Evolutionary conservation across 768 basidiomycete genomes (phyloP).

Genomic region (Cystofilobasidium capitatum): DNA sequence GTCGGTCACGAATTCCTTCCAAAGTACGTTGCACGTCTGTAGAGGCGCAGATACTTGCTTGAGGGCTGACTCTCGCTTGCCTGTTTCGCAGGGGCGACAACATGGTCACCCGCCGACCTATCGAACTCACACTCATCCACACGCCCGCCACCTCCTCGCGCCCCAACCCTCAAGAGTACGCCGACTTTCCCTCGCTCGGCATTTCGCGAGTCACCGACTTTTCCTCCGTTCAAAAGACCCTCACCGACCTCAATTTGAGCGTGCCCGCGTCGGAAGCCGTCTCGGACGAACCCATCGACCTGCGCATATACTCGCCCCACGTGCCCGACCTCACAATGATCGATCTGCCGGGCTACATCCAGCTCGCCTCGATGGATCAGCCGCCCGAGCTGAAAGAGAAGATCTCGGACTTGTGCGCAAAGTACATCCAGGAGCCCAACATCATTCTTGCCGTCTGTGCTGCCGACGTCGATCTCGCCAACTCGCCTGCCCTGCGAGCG

Average conservation of each 20-base stretch:
- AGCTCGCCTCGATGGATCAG: constrained; percentile 88
- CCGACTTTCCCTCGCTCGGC: constrained; percentile 85
- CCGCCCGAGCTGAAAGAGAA: constrained; percentile 90
- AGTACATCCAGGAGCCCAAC: constrained; percentile 99
- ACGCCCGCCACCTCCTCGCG: constrained; percentile 57
- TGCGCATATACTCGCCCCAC: constrained; percentile 88
- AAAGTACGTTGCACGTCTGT: constrained; percentile 56
- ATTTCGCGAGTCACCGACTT: constrained; percentile 86
- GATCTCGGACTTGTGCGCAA: constrained; percentile 78
- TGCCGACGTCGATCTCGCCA: constrained; percentile 96
- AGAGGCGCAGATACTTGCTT: not conserved
- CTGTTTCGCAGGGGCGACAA: constrained; percentile 68
- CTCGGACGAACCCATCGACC: constrained; percentile 89
- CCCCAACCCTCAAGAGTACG: constrained; percentile 59
- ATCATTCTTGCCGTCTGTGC: constrained; percentile 98
- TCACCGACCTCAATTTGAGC: constrained; percentile 89
- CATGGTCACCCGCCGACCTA: constrained; percentile 97
- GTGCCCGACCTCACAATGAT: constrained; percentile 97
- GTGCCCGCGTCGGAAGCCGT: constrained; percentile 84
- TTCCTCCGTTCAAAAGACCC: constrained; percentile 76
- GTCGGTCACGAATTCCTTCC: constrained; percentile 97
- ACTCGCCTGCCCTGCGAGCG: constrained; percentile 87
- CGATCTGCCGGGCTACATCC: constrained; percentile 94
- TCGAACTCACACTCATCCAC: constrained; percentile 93
- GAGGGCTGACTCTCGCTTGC: not conserved